Conservation (phyloP, 2,329 filamentous ascomycete genomes). For the Colletotrichum karsti region DNA sequence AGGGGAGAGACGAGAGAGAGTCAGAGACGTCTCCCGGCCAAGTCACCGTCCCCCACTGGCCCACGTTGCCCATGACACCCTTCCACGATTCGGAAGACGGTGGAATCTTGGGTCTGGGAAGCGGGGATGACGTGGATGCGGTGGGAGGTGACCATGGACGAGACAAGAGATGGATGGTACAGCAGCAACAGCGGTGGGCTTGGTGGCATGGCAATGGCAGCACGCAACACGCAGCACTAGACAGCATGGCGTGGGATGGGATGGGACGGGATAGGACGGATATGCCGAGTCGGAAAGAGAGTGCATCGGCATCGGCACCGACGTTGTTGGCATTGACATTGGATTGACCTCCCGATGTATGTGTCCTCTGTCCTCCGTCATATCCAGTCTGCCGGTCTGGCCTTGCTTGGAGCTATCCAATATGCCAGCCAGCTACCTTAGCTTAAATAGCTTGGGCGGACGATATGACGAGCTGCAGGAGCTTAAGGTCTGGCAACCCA, state of each 20-base stretch:
- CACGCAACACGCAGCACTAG: too few relatives aligned
- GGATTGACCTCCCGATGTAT: background rate
- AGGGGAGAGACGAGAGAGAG: background rate
- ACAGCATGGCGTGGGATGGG: too few relatives aligned
- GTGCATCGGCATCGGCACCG: constrained; percentile 7
- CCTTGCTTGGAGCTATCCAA: constrained; percentile 22
- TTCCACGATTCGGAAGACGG: constrained; percentile 17
- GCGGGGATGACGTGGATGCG: constrained; percentile 12
- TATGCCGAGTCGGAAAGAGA: background rate
- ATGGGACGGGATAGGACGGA: constrained; percentile 3
- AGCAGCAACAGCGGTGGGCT: constrained; percentile 15
- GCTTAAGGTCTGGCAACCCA: background rate
- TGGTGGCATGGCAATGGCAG: too few relatives aligned
- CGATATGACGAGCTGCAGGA: background rate
- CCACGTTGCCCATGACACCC: constrained; percentile 22
- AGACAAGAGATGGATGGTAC: constrained; percentile 7
- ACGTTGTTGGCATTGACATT: too few relatives aligned
- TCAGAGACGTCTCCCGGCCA: background rate
- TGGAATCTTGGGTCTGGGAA: constrained; percentile 26
- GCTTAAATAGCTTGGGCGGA: background rate
- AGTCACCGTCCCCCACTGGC: constrained; percentile 26
- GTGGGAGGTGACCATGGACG: background rate
- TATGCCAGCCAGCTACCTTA: background rate
- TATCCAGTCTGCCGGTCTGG: too few relatives aligned
- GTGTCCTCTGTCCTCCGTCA: background rate